phyloP scores from a whole-genome alignment of 768 basidiomycete genomes.

The Termitomyces sp. region DNA sequence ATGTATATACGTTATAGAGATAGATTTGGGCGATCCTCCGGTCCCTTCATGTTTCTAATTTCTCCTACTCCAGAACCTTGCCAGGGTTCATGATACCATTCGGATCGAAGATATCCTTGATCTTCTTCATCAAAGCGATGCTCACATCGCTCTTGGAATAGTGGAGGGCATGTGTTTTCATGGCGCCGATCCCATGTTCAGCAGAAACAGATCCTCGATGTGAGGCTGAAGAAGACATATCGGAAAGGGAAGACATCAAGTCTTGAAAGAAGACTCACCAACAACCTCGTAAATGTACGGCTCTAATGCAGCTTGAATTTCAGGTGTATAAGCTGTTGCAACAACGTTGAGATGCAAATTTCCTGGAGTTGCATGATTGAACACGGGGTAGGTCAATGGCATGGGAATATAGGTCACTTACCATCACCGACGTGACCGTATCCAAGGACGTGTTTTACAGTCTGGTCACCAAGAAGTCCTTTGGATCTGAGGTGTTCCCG shows the following conservation, averaged over 20 bases:
- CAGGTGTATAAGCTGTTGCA: constrained; percentile 75
- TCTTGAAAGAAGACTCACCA: constrained; percentile 40
- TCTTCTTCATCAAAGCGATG: constrained; percentile 85
- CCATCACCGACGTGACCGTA: constrained; percentile 98
- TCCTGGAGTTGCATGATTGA: constrained; percentile 39
- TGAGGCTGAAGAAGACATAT: constrained; percentile 42
- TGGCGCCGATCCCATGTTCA: constrained; percentile 94
- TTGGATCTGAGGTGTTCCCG: constrained; percentile 66
- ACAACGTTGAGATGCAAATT: constrained; percentile 93
- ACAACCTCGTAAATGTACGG: constrained; percentile 95
- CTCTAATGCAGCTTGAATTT: constrained; percentile 85
- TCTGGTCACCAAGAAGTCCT: constrained; percentile 66
- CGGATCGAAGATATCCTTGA: constrained; percentile 89
- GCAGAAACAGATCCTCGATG: constrained; percentile 92
- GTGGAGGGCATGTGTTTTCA: constrained; percentile 86
- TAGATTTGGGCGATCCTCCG: not conserved
- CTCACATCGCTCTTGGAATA: constrained; percentile 83
- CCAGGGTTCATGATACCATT: constrained; percentile 91
- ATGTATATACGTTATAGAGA: no score
- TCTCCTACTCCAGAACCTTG: constrained; percentile 57
- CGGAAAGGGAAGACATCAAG: not conserved
- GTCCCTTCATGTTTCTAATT: not conserved
- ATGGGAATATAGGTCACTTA: constrained; percentile 36
- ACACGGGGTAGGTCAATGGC: not conserved
- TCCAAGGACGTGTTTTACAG: constrained; percentile 83